phyloP scores from a whole-genome alignment of 352 stramenopile species.

The Phytophthora fragariae region DNA sequence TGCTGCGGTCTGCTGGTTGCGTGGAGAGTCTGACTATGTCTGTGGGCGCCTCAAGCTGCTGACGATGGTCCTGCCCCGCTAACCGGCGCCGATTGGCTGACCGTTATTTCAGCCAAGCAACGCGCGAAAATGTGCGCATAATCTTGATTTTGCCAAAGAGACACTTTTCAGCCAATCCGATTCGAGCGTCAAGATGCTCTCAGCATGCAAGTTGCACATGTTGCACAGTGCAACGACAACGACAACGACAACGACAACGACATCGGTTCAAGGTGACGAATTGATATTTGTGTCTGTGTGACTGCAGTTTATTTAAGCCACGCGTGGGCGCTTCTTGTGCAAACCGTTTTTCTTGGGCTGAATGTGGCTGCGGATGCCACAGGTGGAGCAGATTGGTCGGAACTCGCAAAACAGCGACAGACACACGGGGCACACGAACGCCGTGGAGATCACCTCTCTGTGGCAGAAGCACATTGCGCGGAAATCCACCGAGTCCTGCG shows the following conservation, averaged over 20 bases:
- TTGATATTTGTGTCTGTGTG: slow-evolving; percentile 4
- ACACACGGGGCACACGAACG: slow-evolving; percentile 88
- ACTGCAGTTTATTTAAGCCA: slow-evolving; percentile 30
- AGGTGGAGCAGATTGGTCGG: slow-evolving; percentile 88
- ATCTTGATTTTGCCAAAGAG: slow-evolving; percentile 33
- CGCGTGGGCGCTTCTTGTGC: slow-evolving; percentile 53
- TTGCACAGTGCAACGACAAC: not conserved
- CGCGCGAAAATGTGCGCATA: slow-evolving; percentile 25
- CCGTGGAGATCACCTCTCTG: slow-evolving; percentile 82
- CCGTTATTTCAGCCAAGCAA: slow-evolving; percentile 29
- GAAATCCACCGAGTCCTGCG: slow-evolving; percentile 90
- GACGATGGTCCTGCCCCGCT: not conserved
- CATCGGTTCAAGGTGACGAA: not conserved
- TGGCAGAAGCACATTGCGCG: slow-evolving; percentile 92
- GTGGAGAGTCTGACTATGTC: slow-evolving; percentile 36
- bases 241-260: not conserved
- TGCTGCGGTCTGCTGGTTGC: slow-evolving; percentile 29
- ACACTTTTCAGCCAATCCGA: slow-evolving; percentile 23
- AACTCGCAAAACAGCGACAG: slow-evolving; percentile 91
- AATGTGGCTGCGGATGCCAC: slow-evolving; percentile 85
- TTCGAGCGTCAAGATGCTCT: not conserved
- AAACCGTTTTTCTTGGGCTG: slow-evolving; percentile 72
- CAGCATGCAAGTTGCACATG: not conserved
- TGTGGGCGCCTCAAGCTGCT: not conserved
- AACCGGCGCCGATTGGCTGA: slow-evolving; percentile 20